Evolutionary conservation across 169 alveolate species (phyloP), one percentile per base, ranked within the genome.

Genomic region (Cryptosporidium ubiquitum): DNA sequence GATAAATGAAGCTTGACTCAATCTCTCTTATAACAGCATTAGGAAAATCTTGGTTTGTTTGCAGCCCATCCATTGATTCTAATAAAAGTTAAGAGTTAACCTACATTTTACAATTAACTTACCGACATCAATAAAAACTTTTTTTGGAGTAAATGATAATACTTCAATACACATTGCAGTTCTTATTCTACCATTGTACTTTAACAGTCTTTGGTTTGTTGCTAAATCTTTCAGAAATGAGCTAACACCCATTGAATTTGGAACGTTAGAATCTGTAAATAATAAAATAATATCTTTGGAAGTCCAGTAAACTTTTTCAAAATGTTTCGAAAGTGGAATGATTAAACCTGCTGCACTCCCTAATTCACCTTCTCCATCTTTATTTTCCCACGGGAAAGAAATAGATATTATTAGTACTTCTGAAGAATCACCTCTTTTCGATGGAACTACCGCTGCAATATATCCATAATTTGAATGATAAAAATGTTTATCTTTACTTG

Each of bases 1-100:
- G 89, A 40, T 64, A 37, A 20, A 14, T 39, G 18, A 60, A 79
- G 29, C 61, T 20, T 20, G 79, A 61, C 14, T 79, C 79, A 60
- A 79, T 40, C 39, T 79, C 89, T n/a, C 61, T 79, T 16, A 79
- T 39, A 14, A 79, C 37, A 26, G 75, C 75, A 58, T 60, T 58
- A 7, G 75, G 79, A 20, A 79, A 42, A 26, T 79, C 89, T 61
- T 79, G 89, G 10, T 60, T 79, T 18, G 89, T 39, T 10, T 44
- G 73, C 23, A 57, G 35, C 23, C 89, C 89, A 79, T 79, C 89
- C 64, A 61, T 58, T 5, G 89, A 79, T 42, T 79, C 89, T 79
- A 47, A 12, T 57, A 14, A 52, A 64, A 33, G 40, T 29, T 37
- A 26, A 9, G 35, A 23, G 35, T 64, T 61, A 55, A 60, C 20